Base-by-base conservation (phyloP, 192 early-diverging fungal species). In the Gamsiella multidivaricata region DNA sequence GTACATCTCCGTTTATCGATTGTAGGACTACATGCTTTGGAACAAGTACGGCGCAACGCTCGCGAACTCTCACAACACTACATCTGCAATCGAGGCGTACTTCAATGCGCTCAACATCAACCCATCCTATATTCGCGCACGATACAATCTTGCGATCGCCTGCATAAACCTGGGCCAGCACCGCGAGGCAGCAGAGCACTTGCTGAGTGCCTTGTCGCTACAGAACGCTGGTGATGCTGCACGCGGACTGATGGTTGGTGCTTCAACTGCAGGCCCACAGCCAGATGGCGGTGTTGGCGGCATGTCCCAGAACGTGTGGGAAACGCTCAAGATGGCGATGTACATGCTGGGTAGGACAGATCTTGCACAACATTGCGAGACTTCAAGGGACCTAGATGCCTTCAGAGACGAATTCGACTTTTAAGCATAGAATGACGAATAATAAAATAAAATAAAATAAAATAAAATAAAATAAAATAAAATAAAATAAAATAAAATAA, bases 31-130 rank as follows among this genome's bases (percentile, higher is more conserved):
- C 76, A 82, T 96, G 70, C 84, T 98, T 37, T 99, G 95, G 95
- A 98, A 98, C 85, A 94, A 95, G 65, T 86, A 98, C 28, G 98
- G 98, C 9, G 98, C 98, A 5, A 99, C 97, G 1, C 86, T 96
- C 41, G 98, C 97, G 23, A 98, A 99, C 69, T 86, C 91, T 15
- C 86, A 86, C n/a, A 82, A 92, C 46, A 87, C 91, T 22, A 57
- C 80, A 23, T 85, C 88, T 17, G 96, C 97, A 10, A 93, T 97
- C 8, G 93, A 95, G 12, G 96, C 97, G 28, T 99, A 99, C 71
- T 96, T 92, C 62, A 87, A 92, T 18, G 98, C 97, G 2, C 86
- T 99, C 36, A 89, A 96, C 70, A 91, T 99, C 69, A 96, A 98
- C 54, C 98, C 98, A 18, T 88, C 89, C 20, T 99, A 92, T 85